Evolutionary conservation across 164 flowering plant species (phyloP), one percentile per base, ranked within the genome.

Genomic region (Annona squamosa): DNA sequence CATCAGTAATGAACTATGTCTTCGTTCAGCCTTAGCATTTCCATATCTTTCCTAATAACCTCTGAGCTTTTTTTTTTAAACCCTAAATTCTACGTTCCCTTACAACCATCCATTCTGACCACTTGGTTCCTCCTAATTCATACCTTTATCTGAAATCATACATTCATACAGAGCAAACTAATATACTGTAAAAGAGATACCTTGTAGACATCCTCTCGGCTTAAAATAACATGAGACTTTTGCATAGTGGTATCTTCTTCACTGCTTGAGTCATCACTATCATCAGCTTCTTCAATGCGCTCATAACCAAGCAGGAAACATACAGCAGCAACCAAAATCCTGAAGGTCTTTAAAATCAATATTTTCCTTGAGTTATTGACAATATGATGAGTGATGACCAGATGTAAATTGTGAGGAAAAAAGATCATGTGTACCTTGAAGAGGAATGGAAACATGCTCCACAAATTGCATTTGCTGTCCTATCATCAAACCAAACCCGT

Each of bases 401-500:
- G 2, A 48, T 47, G 41, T 19, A 4, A 65, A 1, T 68, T 43
- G 37, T 48, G 26, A 69, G 10, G 52, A 19, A 52, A 3, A 63
- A 42, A 44, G n/a, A 63, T 37, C 52, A 62, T 42, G 43, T 41
- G 46, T 78, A 91, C 98, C 87, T 87, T 67, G 97, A 79, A 63
- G 97, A 90, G 19, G 85, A 45, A 79, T 95, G 98, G 72, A 93
- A 87, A 75, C 97, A 93, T 7, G 92, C 97, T 16, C 59, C 75
- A 71, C 96, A 93, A 37, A 95, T 89, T 3, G 97, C 97, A 85
- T 90, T 87, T 67, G 97, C 97, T 37, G 96, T 91, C 77, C 91
- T 88, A 26, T 89, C 98, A 84, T 93, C 98, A 81, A 88, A 89
- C 99, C 99, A 95, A 45, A 93, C 89, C 82, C 83, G 91, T 72